Evolutionary conservation across 345 rosid genomes (phyloP).

Genomic region (Eucalyptus regnans): DNA sequence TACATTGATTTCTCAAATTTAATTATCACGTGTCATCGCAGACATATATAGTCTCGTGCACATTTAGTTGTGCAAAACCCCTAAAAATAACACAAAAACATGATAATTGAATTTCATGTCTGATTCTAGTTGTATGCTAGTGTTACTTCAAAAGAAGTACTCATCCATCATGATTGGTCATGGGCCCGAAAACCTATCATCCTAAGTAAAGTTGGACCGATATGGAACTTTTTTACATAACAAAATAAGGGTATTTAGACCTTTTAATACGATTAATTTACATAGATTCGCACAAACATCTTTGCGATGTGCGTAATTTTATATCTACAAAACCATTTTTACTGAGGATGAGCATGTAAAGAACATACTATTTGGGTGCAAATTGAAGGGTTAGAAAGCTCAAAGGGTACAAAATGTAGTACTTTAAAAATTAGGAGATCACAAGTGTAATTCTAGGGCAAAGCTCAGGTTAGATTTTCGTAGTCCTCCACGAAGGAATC

Average conservation of each 20-base stretch:
- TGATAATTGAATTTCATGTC: background rate
- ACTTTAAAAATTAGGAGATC: background rate
- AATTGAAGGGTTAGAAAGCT: background rate
- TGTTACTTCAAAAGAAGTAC: background rate
- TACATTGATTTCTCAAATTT: background rate
- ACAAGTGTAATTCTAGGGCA: background rate
- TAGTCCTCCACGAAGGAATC: background rate
- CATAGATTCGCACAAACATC: background rate
- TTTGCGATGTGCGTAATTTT: background rate
- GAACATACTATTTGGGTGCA: background rate
- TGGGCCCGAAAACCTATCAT: background rate
- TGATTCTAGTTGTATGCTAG: background rate
- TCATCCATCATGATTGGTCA: background rate
- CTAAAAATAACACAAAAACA: background rate
- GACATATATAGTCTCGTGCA: background rate
- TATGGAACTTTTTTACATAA: background rate
- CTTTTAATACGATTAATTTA: background rate
- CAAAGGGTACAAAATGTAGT: background rate
- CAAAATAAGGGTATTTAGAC: background rate
- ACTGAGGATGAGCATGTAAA: background rate
- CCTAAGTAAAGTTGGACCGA: background rate
- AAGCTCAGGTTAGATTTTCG: background rate
- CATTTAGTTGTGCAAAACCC: background rate
- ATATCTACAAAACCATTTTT: background rate
- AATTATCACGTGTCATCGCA: accelerated